Percentiles rank a stretch among this genome's conserved stretches.
Evolutionary conservation across 176 grass and related monocot genomes (phyloP).

Genomic region (Chloris gayana): DNA sequence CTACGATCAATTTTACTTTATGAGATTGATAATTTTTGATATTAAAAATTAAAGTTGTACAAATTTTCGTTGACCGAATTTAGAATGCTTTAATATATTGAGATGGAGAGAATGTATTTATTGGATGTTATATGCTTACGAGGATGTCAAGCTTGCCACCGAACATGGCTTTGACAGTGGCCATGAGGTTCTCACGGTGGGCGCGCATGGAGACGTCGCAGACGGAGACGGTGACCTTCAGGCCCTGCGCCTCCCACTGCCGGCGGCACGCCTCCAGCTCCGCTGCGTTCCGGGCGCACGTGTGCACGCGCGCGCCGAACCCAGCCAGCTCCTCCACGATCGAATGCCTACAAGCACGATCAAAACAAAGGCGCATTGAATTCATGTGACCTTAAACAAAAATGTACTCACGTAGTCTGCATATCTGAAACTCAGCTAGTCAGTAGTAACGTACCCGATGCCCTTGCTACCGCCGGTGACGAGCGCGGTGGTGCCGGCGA

Average conservation of each 20-base stretch:
- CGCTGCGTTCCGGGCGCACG: conserved; percentile 40
- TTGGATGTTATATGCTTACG: not conserved
- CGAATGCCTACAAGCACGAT: not conserved
- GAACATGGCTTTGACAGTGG: not conserved
- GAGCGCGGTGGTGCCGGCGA: conserved; percentile 34
- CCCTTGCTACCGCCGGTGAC: conserved; percentile 60
- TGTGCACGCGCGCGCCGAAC: conserved; percentile 50
- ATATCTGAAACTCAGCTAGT: not conserved
- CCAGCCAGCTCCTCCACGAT: conserved; percentile 50
- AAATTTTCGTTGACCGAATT: too few relatives aligned
- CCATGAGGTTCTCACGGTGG: conserved; percentile 18
- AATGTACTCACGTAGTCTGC: too few relatives aligned
- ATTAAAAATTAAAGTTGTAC: too few relatives aligned
- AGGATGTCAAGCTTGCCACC: conserved; percentile 24
- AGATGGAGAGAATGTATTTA: too few relatives aligned
- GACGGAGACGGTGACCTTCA: not conserved
- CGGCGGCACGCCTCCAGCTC: conserved; percentile 43
- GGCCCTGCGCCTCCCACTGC: conserved; percentile 11
- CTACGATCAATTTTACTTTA: too few relatives aligned
- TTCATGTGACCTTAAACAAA: too few relatives aligned
- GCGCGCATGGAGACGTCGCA: conserved; percentile 28
- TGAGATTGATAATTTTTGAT: too few relatives aligned
- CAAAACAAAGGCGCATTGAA: not conserved
- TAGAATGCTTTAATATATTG: too few relatives aligned
- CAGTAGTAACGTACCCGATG: conserved; percentile 32